A percentile compares a stretch with the other conserved stretches of the same genome.
Conservation (phyloP, 768 basidiomycete genomes). For the Boletellus sp. region DNA sequence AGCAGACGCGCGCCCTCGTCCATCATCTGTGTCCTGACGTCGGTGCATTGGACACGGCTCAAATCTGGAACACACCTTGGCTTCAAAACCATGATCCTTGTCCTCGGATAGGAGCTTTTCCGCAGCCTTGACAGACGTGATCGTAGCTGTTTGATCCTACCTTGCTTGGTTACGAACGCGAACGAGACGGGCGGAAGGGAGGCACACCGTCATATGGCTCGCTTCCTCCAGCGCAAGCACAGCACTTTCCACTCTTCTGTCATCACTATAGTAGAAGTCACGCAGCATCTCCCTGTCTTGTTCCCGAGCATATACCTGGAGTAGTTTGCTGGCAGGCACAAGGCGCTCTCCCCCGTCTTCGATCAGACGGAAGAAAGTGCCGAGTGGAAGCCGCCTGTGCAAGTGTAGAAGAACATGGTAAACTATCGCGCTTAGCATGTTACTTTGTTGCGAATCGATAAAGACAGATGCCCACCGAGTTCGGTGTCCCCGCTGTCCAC, state of each 20-base stretch:
- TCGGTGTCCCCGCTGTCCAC: slow-evolving; percentile 95
- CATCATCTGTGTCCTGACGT: slow-evolving; percentile 63
- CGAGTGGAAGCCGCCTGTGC: slow-evolving; percentile 76
- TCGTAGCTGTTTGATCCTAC: slow-evolving; percentile 71
- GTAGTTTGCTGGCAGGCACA: slow-evolving; percentile 67
- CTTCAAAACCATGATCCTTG: slow-evolving; percentile 86
- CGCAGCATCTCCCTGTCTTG: slow-evolving; percentile 89
- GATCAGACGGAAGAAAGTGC: slow-evolving; percentile 90
- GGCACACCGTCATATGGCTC: slow-evolving; percentile 53
- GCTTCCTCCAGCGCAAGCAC: slow-evolving; percentile 86
- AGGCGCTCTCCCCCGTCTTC: slow-evolving; percentile 83
- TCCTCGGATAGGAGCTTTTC: slow-evolving; percentile 95
- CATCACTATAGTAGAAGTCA: slow-evolving; percentile 98
- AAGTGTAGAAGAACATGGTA: slow-evolving; percentile 91
- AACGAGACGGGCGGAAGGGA: background rate
- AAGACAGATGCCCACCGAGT: slow-evolving; percentile 54
- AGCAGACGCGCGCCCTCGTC: slow-evolving; percentile 82
- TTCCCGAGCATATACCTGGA: slow-evolving; percentile 88
- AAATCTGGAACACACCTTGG: slow-evolving; percentile 56
- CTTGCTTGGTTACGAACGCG: background rate
- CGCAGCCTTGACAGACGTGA: slow-evolving; percentile 72
- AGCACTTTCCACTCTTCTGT: slow-evolving; percentile 90
- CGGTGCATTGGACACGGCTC: background rate
- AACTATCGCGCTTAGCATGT: slow-evolving; percentile 45
- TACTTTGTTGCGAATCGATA: no score